phyloP scores from a whole-genome alignment of 208 protist genomes.

The Leishmania lainsoni region DNA sequence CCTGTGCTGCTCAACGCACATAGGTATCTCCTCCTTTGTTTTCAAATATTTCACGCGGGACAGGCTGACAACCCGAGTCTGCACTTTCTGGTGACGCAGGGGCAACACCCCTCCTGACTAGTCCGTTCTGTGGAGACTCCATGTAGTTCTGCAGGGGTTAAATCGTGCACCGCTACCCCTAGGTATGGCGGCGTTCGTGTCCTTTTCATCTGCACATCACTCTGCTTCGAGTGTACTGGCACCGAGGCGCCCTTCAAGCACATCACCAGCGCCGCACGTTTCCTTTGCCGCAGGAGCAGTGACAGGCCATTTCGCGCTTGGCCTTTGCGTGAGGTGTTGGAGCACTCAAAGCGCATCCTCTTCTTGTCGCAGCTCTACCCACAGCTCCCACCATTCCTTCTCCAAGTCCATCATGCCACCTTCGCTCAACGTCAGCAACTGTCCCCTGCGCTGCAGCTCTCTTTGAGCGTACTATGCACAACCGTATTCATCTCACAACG shows the following conservation, averaged over 20 bases:
- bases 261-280: too few species aligned
- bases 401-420: slow-evolving; percentile 34
- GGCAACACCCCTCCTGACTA: slow-evolving; percentile 16
- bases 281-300: background rate
- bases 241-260: background rate
- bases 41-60: slow-evolving; percentile 15
- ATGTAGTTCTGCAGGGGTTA: slow-evolving; percentile 14
- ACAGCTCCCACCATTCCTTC: slow-evolving; percentile 39
- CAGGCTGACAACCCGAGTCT: slow-evolving; percentile 10
- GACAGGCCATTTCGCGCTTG: slow-evolving; percentile 5
- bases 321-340: slow-evolving; percentile 23
- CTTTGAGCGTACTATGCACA: slow-evolving; percentile 15
- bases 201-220: background rate
- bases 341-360: slow-evolving; percentile 27
- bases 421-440: slow-evolving; percentile 30
- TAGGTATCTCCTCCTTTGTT: slow-evolving; percentile 13
- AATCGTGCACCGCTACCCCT: slow-evolving; percentile 13
- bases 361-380: slow-evolving; percentile 34
- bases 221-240: background rate
- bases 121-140: slow-evolving; percentile 13
- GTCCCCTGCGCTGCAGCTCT: slow-evolving; percentile 35
- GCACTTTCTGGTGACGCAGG: slow-evolving; percentile 15
- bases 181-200: background rate
- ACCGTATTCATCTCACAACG: slow-evolving; percentile 25
- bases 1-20: slow-evolving; percentile 12